Percentiles rank a stretch among this genome's conserved stretches.
phyloP scores from a whole-genome alignment of 495 filamentous ascomycete species.

The Massariosphaeria phaeospora region DNA sequence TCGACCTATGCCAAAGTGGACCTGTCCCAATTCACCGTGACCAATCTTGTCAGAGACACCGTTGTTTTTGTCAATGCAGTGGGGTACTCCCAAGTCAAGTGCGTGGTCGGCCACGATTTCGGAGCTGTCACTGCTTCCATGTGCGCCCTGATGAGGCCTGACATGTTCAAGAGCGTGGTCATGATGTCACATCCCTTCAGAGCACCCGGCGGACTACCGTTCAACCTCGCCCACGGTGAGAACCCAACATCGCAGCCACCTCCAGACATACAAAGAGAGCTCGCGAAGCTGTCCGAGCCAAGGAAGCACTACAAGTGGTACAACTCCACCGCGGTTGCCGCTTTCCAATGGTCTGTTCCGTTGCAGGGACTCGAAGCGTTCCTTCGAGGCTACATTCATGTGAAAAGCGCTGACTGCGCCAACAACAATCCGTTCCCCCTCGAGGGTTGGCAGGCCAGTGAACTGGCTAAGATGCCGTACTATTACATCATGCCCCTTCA shows the following conservation, averaged over 20 bases:
- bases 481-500: conserved; percentile 65
- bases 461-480: conserved; percentile 55
- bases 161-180: conserved; percentile 55
- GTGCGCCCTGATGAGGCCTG: conserved; percentile 59
- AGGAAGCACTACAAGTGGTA: conserved; percentile 69
- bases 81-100: conserved; percentile 54
- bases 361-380: conserved; percentile 53
- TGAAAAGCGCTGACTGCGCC: conserved; percentile 60
- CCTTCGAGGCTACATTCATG: conserved; percentile 61
- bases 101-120: conserved; percentile 64
- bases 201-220: conserved; percentile 47
- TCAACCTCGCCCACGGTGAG: conserved; percentile 44
- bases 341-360: conserved; percentile 54
- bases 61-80: conserved; percentile 57
- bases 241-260: conserved; percentile 1
- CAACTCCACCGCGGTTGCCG: conserved; percentile 55
- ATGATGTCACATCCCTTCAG: conserved; percentile 57
- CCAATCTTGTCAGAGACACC: conserved; percentile 57
- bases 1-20: conserved; percentile 49
- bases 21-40: conserved; percentile 53
- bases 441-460: conserved; percentile 50
- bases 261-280: conserved; percentile 51
- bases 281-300: conserved; percentile 49
- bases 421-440: conserved; percentile 53
- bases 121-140: conserved; percentile 54